A percentile compares a stretch with the other conserved stretches of the same genome.
Evolutionary conservation across 164 flowering plant genomes (phyloP).

Genomic region (Nymphaea colorata): DNA sequence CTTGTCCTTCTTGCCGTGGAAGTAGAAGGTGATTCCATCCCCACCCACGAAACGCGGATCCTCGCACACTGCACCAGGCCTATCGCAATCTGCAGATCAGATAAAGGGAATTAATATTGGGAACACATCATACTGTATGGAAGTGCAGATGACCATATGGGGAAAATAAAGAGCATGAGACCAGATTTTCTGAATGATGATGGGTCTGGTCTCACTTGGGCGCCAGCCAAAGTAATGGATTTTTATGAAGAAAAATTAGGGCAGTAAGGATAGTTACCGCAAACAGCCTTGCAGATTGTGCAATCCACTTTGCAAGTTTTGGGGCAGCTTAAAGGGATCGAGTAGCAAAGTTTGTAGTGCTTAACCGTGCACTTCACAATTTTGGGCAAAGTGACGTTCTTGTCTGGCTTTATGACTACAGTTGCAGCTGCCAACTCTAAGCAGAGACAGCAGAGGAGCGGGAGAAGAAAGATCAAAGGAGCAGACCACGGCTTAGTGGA

Average conservation of each 20-base stretch:
- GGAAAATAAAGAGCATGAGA: background rate
- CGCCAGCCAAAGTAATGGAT: too few relatives aligned
- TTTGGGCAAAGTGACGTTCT: too few relatives aligned
- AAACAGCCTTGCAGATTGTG: conserved; percentile 10
- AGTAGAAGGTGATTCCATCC: conserved; percentile 24
- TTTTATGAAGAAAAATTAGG: background rate
- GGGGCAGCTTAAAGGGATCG: background rate
- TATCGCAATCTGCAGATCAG: conserved; percentile 11
- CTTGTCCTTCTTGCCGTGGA: conserved; percentile 19
- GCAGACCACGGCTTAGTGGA: background rate
- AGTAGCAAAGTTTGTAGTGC: conserved; percentile 10
- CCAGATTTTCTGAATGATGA: too few relatives aligned
- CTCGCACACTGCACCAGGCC: conserved; percentile 17
- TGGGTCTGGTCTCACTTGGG: too few relatives aligned
- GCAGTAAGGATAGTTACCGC: conserved; percentile 5
- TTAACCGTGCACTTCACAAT: conserved; percentile 6
- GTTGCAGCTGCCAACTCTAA: too few relatives aligned
- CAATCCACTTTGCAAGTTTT: conserved; percentile 6
- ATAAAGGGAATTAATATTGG: background rate
- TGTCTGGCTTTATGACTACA: too few relatives aligned
- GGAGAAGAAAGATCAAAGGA: background rate
- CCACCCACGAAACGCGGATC: conserved; percentile 27
- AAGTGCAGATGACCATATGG: conserved; percentile 10
- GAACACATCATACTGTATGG: background rate
- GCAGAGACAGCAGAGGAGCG: background rate